Evolutionary conservation across 108 stramenopile genomes (phyloP), one percentile per base, ranked within the genome.

Genomic region (Nannochloropsis granulata): DNA sequence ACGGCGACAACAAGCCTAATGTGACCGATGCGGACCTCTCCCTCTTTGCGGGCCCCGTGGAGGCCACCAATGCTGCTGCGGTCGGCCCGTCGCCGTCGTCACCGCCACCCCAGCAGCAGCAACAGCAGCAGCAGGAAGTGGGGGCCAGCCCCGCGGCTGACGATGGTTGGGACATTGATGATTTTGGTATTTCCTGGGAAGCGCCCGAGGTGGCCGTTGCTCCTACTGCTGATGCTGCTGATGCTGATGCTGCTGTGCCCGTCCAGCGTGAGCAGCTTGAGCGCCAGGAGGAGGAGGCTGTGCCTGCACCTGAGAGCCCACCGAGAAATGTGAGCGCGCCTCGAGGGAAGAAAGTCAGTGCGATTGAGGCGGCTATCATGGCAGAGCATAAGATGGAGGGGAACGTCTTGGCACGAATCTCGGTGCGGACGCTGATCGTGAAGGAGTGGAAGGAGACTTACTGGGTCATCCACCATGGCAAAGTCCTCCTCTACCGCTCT

Each of bases 401-500:
- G 24, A 84, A 85, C 44, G 79, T 84, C 78, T 81, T 88, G 25
- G 88, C 88, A 21, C 84, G 88, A 24, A 88, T 88, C 82, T 81
- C 79, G 12, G 78, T 84, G 82, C 83, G 88, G n/a, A 88, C 88
- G 11, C 84, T 88, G 82, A 43, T 88, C 78, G 88, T 88, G 81
- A 85, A 83, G 83, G 85, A 83, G 82, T 88, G 88, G 88, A 88
- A 88, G 82, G 25, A 81, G 0, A 88, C 88, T 12, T 88, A 85
- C 88, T 88, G 84, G 45, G 82, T 85, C 79, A 81, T 83, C 71
- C 81, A 82, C 25, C 80, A 81, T 21, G 84, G 84, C 45, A 84
- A 82, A 16, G 82, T 88, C 8, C 84, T 85, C 14, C 84, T 88
- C 34, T 88, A 88, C 78, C 88, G 88, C 43, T 84, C 84, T 25